Base-by-base conservation (phyloP, 2,329 filamentous ascomycete species). In the Cadophora malorum region DNA sequence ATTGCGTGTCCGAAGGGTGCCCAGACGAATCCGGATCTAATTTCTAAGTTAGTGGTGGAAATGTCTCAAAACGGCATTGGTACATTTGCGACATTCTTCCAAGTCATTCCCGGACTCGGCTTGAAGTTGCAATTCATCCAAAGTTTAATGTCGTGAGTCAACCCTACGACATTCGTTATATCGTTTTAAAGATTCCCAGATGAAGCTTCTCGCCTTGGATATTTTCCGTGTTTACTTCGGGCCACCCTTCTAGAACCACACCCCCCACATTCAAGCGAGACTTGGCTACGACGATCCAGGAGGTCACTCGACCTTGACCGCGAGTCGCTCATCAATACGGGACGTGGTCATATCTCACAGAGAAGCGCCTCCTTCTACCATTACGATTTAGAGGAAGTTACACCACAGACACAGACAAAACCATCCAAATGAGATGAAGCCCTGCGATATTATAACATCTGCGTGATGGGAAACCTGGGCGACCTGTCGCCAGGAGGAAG, bases 401-500 rank as follows among this genome's bases (percentile, higher is more conserved):
- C 33, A 60, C 49, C 35, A 56, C 21, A 66, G 52, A 45, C 65
- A 64, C 73, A 56, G 35, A 21, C 28, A 45, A 1, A 45, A 45
- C 47, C 16, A 19, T 23, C 16, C 10, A 52, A 45, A 60, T 55
- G 75, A 75, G 74, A 78, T 78, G 76, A 75, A 68, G 70, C 41
- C 56, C 73, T 75, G 74, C 74, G 69, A 70, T 68, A 68, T 56
- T 69, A 53, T 65, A 58, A 66, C 41, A 64, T 31, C 69, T 72
- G 69, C 76, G 76, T 78, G 72, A 93, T 93, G 91, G 89, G 88
- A 80, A 85, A 88, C 78, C 84, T 92, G 79, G 89, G 90, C 83
- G 90, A 89, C 80, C 84, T 94, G 81, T 93, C 91, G 81, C 90
- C 91, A 73, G 88, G 87, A 79, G 91, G 90, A 83, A 92, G 88